Base-by-base conservation (phyloP, 2,329 filamentous ascomycete species). In the Diaporthe sp. region DNA sequence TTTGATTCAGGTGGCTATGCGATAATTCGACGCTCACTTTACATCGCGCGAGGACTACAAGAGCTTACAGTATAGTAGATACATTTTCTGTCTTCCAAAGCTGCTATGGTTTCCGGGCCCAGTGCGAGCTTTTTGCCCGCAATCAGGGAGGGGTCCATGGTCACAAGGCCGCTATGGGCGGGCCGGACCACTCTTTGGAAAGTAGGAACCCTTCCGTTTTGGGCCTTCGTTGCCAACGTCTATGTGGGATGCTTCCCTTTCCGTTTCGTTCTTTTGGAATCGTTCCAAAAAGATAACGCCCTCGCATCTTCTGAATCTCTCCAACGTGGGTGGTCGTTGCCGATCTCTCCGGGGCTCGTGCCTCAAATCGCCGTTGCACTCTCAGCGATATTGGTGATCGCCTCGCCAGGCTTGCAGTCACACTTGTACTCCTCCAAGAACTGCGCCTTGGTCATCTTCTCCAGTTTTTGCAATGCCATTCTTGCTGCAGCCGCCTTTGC, bases 401-500 rank as follows among this genome's bases (percentile, higher is more conserved):
- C 73, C 22, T 76, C 77, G 42, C 75, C 77, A 25, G 75, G 78
- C 70, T 74, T 79, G 81, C 95, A 98, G 77, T 90, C 83, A 79
- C 95, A 98, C 1, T 85, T 85, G 80, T 90, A 94, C 78, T 82
- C 85, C 71, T 82, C 82, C 77, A 90, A 87, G 76, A 94, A 98
- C 72, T 92, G 89, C 12, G 87, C 87, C 9, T 87, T 83, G 4
- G 79, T 80, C 79, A 91, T 82, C 0, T 79, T 83, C 67, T 86
- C 80, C 46, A 93, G 75, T 74, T 82, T 81, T 4, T 84, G 82
- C 69, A 94, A 78, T 1, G 92, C 92, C 77, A 86, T 85, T 78
- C 91, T 89, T 17, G 93, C 92, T 0, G 90, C 93, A 17, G 87
- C 87, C 6, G 94, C 83, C 83, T 95, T 96, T 0, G 94, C 95